Conservation (phyloP, 106 monocot species). For the Dendrobium nobile region DNA sequence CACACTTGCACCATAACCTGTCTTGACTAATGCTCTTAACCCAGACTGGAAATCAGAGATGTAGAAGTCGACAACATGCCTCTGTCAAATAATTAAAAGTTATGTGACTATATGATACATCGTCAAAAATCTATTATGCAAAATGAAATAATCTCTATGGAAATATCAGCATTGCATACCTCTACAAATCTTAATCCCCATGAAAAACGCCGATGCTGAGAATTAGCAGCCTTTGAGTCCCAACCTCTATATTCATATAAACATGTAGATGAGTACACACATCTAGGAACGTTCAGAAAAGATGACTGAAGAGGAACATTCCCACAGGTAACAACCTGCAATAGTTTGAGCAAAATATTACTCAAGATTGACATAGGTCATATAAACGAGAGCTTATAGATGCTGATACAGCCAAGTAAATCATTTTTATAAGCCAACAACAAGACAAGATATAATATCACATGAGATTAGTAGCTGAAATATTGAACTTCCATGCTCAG, state of each 20-base stretch:
- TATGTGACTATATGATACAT: not conserved
- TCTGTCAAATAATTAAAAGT: conserved; percentile 15
- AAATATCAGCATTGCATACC: conserved; percentile 10
- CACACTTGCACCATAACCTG: conserved; percentile 48
- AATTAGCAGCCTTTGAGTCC: conserved; percentile 29
- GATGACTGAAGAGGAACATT: conserved; percentile 37
- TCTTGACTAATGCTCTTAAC: conserved; percentile 48
- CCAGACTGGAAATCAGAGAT: conserved; percentile 63
- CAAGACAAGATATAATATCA: not conserved
- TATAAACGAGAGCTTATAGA: not conserved
- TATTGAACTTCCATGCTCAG: not conserved
- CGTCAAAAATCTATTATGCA: not conserved
- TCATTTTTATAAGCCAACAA: not conserved
- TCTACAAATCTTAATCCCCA: conserved; percentile 37
- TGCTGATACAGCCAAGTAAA: not conserved
- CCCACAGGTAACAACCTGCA: conserved; percentile 36
- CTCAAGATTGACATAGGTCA: not conserved
- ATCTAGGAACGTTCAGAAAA: conserved; percentile 38
- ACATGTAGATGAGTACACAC: conserved; percentile 49
- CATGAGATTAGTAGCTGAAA: not conserved
- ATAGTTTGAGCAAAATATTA: conserved; percentile 3
- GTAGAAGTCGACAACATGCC: conserved; percentile 52
- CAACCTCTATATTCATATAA: conserved; percentile 49
- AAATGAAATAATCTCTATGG: not conserved
- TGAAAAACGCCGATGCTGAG: conserved; percentile 21